A percentile compares a stretch with the other conserved stretches of the same genome.
Conservation (phyloP, 2,329 filamentous ascomycete genomes). For the Ilyonectria mors-panacis region DNA sequence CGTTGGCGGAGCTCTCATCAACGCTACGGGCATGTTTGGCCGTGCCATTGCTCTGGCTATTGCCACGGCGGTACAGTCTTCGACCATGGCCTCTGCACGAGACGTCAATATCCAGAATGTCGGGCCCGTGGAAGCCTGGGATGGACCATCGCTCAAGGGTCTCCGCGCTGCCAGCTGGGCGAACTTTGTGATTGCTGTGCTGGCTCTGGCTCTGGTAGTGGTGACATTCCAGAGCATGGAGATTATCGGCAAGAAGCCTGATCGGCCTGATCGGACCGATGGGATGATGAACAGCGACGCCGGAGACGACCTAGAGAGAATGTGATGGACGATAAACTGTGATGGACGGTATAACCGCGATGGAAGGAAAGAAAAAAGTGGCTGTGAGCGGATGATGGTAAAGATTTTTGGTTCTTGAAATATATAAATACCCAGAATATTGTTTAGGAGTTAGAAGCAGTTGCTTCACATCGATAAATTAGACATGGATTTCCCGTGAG, state of each 20-base stretch:
- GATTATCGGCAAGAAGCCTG: constrained; percentile 62
- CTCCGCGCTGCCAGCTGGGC: constrained; percentile 67
- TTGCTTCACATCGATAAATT: neutral
- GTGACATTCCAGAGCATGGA: constrained; percentile 67
- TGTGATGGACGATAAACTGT: neutral
- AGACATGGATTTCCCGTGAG: neutral
- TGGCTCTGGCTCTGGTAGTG: constrained; percentile 60
- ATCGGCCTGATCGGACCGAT: constrained; percentile 35
- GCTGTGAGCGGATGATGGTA: neutral
- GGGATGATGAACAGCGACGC: constrained; percentile 43
- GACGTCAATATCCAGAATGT: constrained; percentile 60
- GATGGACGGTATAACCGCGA: neutral
- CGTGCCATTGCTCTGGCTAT: constrained; percentile 77
- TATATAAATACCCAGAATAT: neutral
- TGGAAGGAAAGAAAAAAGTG: neutral
- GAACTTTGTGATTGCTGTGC: constrained; percentile 64
- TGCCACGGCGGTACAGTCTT: constrained; percentile 75
- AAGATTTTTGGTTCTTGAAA: neutral
- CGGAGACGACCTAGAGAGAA: constrained; percentile 37
- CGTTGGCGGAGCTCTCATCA: constrained; percentile 77
- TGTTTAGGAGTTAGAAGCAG: neutral
- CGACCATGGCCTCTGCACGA: constrained; percentile 68
- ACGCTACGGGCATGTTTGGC: constrained; percentile 76
- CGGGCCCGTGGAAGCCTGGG: constrained; percentile 60
- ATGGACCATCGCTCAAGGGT: constrained; percentile 62